Conservation (phyloP, 2,329 filamentous ascomycete genomes). For the Microcyclospora tardicrescens region DNA sequence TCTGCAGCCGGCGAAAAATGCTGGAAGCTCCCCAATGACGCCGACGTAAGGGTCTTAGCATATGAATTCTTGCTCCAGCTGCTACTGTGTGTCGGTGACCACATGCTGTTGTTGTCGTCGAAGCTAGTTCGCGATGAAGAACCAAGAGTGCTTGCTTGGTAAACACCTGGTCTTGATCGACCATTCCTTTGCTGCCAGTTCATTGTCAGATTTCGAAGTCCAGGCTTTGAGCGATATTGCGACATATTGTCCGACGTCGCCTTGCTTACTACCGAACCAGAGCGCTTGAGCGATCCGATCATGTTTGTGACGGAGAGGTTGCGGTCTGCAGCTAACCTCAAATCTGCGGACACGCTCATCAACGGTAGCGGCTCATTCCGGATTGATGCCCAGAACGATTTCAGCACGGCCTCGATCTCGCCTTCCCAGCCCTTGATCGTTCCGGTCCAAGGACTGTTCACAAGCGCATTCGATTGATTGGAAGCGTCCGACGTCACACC, state of each 20-base stretch:
- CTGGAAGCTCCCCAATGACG: constrained; percentile 83
- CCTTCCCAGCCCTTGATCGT: constrained; percentile 70
- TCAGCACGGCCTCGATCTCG: constrained; percentile 80
- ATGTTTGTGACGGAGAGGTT: constrained; percentile 51
- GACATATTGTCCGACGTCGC: constrained; percentile 69
- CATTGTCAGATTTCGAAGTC: constrained; percentile 49
- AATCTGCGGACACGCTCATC: constrained; percentile 31
- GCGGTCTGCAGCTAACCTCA: constrained; percentile 6
- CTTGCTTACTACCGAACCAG: constrained; percentile 84
- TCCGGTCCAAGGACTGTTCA: constrained; percentile 64
- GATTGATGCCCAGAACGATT: constrained; percentile 84
- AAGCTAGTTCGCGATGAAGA: constrained; percentile 91
- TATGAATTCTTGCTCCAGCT: constrained; percentile 90
- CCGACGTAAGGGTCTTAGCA: constrained; percentile 78
- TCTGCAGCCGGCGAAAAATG: constrained; percentile 56
- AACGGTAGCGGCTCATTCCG: constrained; percentile 75
- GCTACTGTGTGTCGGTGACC: constrained; percentile 83
- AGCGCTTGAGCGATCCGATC: constrained; percentile 51
- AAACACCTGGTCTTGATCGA: constrained; percentile 55
- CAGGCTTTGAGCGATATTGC: constrained; percentile 47
- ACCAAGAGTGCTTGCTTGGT: constrained; percentile 67
- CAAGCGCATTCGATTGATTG: constrained; percentile 57
- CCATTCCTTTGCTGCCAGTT: constrained; percentile 70
- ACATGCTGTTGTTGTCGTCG: constrained; percentile 78
- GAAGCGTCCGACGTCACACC: constrained; percentile 24